Percentiles rank a stretch among this genome's conserved stretches.
Evolutionary conservation across 2,329 filamentous ascomycete genomes (phyloP).

Genomic region (Metarhizium brunneum): DNA sequence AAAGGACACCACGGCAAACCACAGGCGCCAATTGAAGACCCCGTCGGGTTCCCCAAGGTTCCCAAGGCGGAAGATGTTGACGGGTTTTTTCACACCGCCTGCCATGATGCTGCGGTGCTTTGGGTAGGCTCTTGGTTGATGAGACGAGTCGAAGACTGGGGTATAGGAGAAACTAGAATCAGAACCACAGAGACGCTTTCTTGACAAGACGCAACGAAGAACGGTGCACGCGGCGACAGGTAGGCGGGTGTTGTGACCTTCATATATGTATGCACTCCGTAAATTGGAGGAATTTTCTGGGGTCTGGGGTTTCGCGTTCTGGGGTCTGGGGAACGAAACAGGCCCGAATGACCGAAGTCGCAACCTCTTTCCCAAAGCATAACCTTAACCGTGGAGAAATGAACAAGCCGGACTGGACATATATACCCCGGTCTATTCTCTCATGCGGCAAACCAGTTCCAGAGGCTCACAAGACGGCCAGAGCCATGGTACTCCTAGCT

Average conservation of each 20-base stretch:
- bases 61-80: conserved; percentile 56
- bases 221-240: background rate
- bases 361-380: background rate
- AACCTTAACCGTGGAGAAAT: background rate
- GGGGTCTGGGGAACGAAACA: background rate
- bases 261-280: background rate
- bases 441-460: no score
- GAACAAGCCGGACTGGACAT: no score
- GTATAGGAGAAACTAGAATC: background rate
- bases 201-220: background rate
- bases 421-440: no score
- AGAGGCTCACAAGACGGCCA: no score
- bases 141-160: background rate
- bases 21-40: conserved; percentile 68
- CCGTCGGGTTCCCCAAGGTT: conserved; percentile 58
- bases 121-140: background rate
- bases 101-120: conserved; percentile 28
- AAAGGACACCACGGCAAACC: conserved; percentile 67
- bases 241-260: background rate
- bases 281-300: background rate
- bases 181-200: background rate
- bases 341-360: background rate
- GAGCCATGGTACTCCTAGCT: no score
- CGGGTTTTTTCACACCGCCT: conserved; percentile 43
- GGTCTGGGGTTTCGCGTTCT: background rate